phyloP scores from a whole-genome alignment of 768 basidiomycete genomes.

The Xerocomus potaroensis region DNA sequence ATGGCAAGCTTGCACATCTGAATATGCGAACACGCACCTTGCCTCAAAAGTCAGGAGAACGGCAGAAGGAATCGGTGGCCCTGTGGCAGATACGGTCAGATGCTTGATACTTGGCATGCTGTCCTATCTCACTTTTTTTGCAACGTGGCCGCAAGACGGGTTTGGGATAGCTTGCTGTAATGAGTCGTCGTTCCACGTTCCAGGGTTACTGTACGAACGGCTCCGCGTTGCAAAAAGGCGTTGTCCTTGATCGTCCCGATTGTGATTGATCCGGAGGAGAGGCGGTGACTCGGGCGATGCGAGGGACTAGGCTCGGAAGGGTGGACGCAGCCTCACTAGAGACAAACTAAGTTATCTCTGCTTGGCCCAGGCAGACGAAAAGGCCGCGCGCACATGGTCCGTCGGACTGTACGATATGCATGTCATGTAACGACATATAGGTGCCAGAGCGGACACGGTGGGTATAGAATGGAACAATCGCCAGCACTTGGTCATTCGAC shows the following conservation, averaged over 20 bases:
- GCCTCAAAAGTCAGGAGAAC: background rate
- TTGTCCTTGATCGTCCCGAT: background rate
- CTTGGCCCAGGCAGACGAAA: slow-evolving; percentile 1
- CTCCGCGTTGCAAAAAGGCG: slow-evolving; percentile 8
- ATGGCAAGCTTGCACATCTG: slow-evolving; percentile 11
- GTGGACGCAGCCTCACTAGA: slow-evolving; percentile 2
- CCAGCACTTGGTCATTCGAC: slow-evolving; percentile 1
- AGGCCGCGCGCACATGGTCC: slow-evolving; percentile 19
- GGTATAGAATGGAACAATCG: slow-evolving; percentile 7
- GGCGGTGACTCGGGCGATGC: too few relatives aligned
- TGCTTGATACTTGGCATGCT: background rate
- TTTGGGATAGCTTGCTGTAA: too few relatives aligned
- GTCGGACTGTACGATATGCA: slow-evolving; percentile 5
- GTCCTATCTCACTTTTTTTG: background rate
- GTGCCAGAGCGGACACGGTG: slow-evolving; percentile 5
- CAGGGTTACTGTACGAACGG: slow-evolving; percentile 22
- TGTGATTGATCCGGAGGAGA: slow-evolving; percentile 12
- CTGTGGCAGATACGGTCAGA: background rate
- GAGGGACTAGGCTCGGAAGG: too few relatives aligned
- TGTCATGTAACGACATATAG: slow-evolving; percentile 15
- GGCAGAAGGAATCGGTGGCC: background rate
- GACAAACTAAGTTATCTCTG: background rate
- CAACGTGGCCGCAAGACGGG: background rate
- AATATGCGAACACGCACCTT: slow-evolving; percentile 1
- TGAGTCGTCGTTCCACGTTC: too few relatives aligned